These are phyloP conservation scores for Quercus aquifolioides DNA, from an alignment of 306 rosid genomes.

Conservation along the genomic window DNA sequence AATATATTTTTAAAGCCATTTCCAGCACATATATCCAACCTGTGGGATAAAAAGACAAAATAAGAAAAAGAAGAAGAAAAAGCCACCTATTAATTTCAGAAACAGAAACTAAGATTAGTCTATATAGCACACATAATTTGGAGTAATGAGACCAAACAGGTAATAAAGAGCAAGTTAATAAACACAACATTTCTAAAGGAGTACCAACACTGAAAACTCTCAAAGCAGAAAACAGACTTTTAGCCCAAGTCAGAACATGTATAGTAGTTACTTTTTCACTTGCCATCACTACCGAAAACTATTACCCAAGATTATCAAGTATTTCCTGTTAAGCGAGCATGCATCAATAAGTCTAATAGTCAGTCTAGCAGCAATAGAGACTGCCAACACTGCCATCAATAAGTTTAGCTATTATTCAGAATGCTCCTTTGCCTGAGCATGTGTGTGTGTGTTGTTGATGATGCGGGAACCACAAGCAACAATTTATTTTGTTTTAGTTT, in stretches of 20 bases:
- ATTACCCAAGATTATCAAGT: neutral
- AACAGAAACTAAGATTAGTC: neutral
- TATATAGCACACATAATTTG: neutral
- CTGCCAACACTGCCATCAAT: neutral
- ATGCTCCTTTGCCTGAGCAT: neutral
- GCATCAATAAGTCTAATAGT: neutral
- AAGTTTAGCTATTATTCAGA: neutral
- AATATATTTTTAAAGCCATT: conserved; percentile 78
- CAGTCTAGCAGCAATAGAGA: neutral
- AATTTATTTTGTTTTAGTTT: too few relatives aligned
- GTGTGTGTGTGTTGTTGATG: neutral
- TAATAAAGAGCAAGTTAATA: conserved; percentile 3
- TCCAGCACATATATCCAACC: conserved; percentile 94
- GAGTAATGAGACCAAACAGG: conserved; percentile 7
- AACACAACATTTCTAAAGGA: neutral
- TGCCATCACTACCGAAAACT: neutral
- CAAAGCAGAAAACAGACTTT: neutral
- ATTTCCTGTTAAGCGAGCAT: neutral
- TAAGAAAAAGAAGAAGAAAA: neutral
- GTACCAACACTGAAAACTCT: neutral
- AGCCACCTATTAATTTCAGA: conserved; percentile 14
- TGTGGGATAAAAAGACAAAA: conserved; percentile 26
- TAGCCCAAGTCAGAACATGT: neutral
- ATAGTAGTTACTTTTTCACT: neutral
- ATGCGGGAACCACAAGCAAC: too few relatives aligned